Conservation (phyloP, 352 stramenopile genomes). For the Phytophthora tentaculata region DNA sequence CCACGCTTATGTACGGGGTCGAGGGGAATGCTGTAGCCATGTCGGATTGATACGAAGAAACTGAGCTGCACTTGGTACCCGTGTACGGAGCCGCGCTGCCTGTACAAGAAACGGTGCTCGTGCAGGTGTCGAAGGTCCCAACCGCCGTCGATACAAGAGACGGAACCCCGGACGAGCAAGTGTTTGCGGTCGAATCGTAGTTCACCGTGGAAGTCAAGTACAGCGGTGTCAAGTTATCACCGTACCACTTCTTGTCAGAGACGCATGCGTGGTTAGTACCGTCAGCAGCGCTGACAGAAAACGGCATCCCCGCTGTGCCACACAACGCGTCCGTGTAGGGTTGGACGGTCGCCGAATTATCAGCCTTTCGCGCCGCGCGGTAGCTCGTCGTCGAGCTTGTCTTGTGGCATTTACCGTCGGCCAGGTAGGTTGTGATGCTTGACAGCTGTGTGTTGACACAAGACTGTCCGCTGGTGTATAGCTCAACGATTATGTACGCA, state of each 20-base stretch:
- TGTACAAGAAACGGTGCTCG: neutral
- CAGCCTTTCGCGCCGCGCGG: neutral
- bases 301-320: neutral
- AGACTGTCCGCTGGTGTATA: neutral
- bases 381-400: conserved; percentile 1
- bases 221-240: neutral
- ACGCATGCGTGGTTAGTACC: conserved; percentile 3
- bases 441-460: neutral
- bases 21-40: neutral
- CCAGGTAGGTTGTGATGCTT: conserved; percentile 11
- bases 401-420: conserved; percentile 23
- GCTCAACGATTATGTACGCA: neutral
- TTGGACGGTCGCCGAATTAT: conserved; percentile 1
- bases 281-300: neutral
- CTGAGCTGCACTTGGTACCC: neutral
- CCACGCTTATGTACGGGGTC: conserved; percentile 4
- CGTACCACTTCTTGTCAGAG: neutral
- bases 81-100: neutral
- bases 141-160: neutral
- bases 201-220: conserved; percentile 4
- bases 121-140: neutral
- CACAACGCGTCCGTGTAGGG: neutral
- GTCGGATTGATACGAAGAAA: neutral
- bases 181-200: conserved; percentile 1
- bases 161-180: neutral